These are phyloP conservation scores for Cyberlindnera sargentensis DNA, from an alignment of 805 yeast species.

Conservation along the genomic window DNA sequence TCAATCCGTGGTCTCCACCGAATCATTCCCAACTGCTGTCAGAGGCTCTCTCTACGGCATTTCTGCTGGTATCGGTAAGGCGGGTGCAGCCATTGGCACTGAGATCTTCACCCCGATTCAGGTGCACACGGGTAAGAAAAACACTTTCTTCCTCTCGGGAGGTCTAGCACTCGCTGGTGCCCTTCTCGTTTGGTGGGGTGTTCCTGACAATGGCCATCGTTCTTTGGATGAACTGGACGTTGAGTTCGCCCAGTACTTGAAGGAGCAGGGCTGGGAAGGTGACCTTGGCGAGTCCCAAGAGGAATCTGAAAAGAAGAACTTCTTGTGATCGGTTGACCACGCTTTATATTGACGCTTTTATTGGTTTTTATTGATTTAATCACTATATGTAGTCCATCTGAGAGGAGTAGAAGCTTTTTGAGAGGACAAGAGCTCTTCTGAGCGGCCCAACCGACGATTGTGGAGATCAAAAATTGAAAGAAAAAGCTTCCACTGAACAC, in stretches of 20 bases:
- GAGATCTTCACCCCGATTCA: slow-evolving; percentile 41
- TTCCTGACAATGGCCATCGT: slow-evolving; percentile 39
- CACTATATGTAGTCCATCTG: no score
- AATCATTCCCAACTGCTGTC: slow-evolving; percentile 42
- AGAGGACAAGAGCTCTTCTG: no score
- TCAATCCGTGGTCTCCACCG: slow-evolving; percentile 39
- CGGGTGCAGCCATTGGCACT: slow-evolving; percentile 46
- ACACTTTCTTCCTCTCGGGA: slow-evolving; percentile 45
- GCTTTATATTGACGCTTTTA: no score
- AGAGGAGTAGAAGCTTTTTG: no score
- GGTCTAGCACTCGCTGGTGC: slow-evolving; percentile 17
- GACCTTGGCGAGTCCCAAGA: slow-evolving; percentile 29
- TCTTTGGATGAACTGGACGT: slow-evolving; percentile 42
- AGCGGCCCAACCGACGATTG: no score
- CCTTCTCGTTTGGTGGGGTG: slow-evolving; percentile 32
- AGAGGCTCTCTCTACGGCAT: slow-evolving; percentile 43
- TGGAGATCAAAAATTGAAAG: no score
- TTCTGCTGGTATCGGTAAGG: slow-evolving; percentile 44
- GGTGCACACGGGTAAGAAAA: slow-evolving; percentile 32
- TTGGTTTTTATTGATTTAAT: no score
- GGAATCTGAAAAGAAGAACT: background rate
- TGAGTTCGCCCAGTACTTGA: slow-evolving; percentile 38
- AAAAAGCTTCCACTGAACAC: no score
- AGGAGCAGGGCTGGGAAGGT: slow-evolving; percentile 43
- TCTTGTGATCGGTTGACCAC: background rate